phyloP scores from a whole-genome alignment of 148 eudicot species.

The Drosera capensis region DNA sequence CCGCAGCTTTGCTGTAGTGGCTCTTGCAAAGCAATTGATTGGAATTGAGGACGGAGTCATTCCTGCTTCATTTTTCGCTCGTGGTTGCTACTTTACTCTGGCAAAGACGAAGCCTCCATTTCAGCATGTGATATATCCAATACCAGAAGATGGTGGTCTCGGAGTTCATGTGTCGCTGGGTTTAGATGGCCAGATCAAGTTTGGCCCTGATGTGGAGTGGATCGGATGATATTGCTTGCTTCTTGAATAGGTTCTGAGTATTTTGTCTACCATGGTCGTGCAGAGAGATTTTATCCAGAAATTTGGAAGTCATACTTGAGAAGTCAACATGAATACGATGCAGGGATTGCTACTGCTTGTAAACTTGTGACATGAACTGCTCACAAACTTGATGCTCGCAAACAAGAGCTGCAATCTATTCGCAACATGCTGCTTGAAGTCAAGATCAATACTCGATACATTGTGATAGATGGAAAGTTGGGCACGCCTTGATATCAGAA shows the following conservation, averaged over 20 bases:
- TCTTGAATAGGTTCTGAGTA: conserved; percentile 83
- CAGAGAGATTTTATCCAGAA: conserved; percentile 48
- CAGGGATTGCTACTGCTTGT: too few species aligned
- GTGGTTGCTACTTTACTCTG: conserved; percentile 76
- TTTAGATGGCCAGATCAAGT: conserved; percentile 67
- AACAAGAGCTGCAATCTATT: too few species aligned
- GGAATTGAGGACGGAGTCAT: conserved; percentile 26
- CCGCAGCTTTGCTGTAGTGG: conserved; percentile 54
- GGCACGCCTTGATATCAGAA: too few species aligned
- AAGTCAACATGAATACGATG: too few species aligned
- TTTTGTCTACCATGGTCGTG: conserved; percentile 39
- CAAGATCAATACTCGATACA: too few species aligned
- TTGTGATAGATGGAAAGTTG: too few species aligned
- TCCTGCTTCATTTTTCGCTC: conserved; percentile 52
- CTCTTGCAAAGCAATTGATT: conserved; percentile 48
- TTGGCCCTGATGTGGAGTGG: conserved; percentile 98
- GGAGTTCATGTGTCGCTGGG: conserved; percentile 92
- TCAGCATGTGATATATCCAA: conserved; percentile 73
- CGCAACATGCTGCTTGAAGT: too few species aligned
- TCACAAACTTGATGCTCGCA: too few species aligned
- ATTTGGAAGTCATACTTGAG: conserved; percentile 76
- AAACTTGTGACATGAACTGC: too few species aligned
- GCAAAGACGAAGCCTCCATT: conserved; percentile 55
- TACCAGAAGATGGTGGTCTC: conserved; percentile 89
- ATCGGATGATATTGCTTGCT: conserved; percentile 47